These are phyloP conservation scores for Eucalyptus tenuipes DNA, from an alignment of 345 rosid genomes.

Conservation along the genomic window DNA sequence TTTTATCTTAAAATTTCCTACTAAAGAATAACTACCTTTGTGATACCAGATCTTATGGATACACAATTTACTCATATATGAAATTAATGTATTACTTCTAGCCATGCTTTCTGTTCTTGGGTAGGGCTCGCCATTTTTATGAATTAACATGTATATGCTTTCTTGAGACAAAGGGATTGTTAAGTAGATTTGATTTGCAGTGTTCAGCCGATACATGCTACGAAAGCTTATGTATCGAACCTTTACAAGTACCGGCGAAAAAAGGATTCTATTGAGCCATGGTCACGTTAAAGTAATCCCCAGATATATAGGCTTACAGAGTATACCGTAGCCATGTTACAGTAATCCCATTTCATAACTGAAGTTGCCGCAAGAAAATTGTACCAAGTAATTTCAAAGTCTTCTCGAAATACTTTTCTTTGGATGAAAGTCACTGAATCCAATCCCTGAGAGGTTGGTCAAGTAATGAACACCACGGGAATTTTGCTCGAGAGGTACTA, in stretches of 20 bases:
- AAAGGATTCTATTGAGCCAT: neutral
- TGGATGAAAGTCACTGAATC: neutral
- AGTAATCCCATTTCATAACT: neutral
- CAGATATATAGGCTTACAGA: neutral
- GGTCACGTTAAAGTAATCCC: neutral
- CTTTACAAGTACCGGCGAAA: fast-evolving
- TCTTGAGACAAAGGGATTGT: neutral
- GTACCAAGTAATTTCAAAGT: neutral
- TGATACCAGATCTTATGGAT: neutral
- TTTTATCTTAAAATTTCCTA: too few relatives aligned
- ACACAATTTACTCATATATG: neutral
- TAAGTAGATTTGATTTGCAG: neutral
- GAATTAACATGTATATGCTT: neutral
- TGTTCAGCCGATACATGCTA: neutral
- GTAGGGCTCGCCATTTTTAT: neutral
- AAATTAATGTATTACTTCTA: neutral
- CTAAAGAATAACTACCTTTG: neutral
- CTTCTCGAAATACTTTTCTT: neutral
- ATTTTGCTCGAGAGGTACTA: neutral
- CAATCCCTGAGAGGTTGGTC: neutral
- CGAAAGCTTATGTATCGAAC: neutral
- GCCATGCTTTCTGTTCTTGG: neutral
- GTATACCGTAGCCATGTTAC: neutral
- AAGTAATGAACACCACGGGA: fast-evolving
- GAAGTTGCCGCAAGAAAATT: neutral